Evolutionary conservation across 2,329 filamentous ascomycete genomes (phyloP).

Genomic region (Paecilomyces dactylethromorphus): DNA sequence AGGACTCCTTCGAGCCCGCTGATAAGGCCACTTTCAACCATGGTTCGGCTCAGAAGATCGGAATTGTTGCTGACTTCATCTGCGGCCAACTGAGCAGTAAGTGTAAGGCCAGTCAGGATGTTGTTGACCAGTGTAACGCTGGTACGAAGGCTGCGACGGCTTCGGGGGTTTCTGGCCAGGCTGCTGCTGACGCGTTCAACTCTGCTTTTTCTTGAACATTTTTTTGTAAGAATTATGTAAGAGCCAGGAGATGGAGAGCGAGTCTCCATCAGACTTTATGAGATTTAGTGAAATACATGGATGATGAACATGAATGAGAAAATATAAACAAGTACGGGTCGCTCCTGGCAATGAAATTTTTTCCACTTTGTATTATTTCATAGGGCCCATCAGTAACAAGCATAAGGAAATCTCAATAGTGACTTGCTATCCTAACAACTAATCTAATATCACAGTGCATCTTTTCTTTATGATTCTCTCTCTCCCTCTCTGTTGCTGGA

Average conservation of each 20-base stretch:
- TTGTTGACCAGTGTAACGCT: conserved; percentile 1
- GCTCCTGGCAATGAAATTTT: not conserved
- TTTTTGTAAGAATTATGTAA: not conserved
- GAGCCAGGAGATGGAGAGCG: not conserved
- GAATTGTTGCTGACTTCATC: conserved; percentile 44
- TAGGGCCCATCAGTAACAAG: not conserved
- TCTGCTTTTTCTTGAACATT: conserved; percentile 1
- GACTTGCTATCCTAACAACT: too few relatives aligned
- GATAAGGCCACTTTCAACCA: conserved; percentile 1
- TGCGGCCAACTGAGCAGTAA: conserved; percentile 35
- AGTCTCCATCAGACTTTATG: not conserved
- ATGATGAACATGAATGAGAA: not conserved
- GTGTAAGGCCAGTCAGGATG: conserved; percentile 22
- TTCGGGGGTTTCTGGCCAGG: not conserved
- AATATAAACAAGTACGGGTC: not conserved
- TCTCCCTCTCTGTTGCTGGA: too few relatives aligned
- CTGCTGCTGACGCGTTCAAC: conserved; percentile 6
- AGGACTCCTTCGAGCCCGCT: conserved; percentile 33
- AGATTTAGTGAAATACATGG: not conserved
- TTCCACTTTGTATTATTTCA: not conserved
- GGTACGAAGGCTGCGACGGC: conserved; percentile 2
- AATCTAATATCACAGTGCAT: too few relatives aligned
- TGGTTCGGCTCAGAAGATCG: conserved; percentile 30
- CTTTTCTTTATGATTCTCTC: too few relatives aligned
- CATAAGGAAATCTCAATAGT: too few relatives aligned